Evolutionary conservation across 1,284 basidiomycete species (phyloP), one percentile per base, ranked within the genome.

Genomic region (Puccinia brachypodii): DNA sequence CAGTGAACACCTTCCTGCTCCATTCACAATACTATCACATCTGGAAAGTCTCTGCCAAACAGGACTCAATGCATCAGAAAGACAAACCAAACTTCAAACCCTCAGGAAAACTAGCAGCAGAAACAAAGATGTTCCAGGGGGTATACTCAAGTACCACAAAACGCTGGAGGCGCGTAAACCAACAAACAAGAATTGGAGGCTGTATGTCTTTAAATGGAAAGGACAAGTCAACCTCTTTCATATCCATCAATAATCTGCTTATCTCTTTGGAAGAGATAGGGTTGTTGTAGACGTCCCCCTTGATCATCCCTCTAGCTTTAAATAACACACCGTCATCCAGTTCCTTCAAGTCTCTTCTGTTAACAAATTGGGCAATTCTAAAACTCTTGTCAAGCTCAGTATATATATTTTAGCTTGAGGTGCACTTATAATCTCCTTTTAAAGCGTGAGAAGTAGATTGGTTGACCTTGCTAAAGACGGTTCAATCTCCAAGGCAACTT

Each of bases 131-230:
- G 0, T 91, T 94, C 68, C 90, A 91, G 77, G 94, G 92, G 80
- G 94, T 96, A 0, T 96, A 56, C 89, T 99, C 83, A 99, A 99
- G 87, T 99, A 99, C 86, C 96, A 98, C 84, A 97, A 99, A 87
- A 97, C 97, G 14, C 95, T 96, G 1, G 97, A 99, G 88, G 97
- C 97, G 33, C 89, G 96, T 83, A 97, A 96, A 85, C 96, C 97
- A 3, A 88, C 89, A 2, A 87, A 92, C 53, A 93, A 92, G 31
- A 53, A 78, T 33, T 99, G 97, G 97, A 89, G 97, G 85, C 85
- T 99, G 83, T 99, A 98, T 86, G 95, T 98, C 56, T 99, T 98
- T 89, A 98, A 98, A 87, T 95, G 93, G 31, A 90, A 90, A 76
- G 94, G 97, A 84, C 94, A 98, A 89, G 89, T 92, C 76, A 95